These are phyloP conservation scores for Cystofilobasidium capitatum DNA, from an alignment of 768 basidiomycete genomes.

Conservation along the genomic window DNA sequence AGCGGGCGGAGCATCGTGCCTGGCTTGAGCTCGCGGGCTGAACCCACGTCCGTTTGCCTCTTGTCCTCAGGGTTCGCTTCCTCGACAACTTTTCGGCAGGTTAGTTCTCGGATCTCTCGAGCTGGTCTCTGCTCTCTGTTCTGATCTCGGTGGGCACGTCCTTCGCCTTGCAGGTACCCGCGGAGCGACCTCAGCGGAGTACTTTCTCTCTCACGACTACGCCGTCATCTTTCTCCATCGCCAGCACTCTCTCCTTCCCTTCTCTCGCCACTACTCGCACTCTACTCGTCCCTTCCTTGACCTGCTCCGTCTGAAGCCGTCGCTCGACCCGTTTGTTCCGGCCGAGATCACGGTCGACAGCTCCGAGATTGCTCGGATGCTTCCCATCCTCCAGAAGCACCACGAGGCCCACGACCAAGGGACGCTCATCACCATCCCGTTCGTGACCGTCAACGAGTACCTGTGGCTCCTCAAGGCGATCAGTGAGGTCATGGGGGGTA, in stretches of 20 bases:
- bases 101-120: slow-evolving; percentile 87
- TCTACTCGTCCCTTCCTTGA: slow-evolving; percentile 97
- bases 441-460: slow-evolving; percentile 93
- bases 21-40: slow-evolving; percentile 21
- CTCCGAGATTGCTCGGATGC: slow-evolving; percentile 55
- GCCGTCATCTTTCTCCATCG: slow-evolving; percentile 98
- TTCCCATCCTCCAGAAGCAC: slow-evolving; percentile 66
- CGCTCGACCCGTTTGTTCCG: neutral
- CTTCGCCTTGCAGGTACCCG: slow-evolving; percentile 60
- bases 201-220: slow-evolving; percentile 79
- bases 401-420: slow-evolving; percentile 66
- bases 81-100: slow-evolving; percentile 98
- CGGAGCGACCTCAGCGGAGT: slow-evolving; percentile 95
- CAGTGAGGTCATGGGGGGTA: slow-evolving; percentile 57
- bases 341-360: slow-evolving; percentile 57
- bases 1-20: neutral
- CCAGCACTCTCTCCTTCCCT: slow-evolving; percentile 94
- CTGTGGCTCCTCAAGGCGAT: slow-evolving; percentile 79
- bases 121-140: slow-evolving; percentile 53
- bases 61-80: slow-evolving; percentile 69
- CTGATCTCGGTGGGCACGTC: neutral
- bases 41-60: slow-evolving; percentile 31
- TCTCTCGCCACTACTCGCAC: slow-evolving; percentile 95
- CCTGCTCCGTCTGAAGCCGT: slow-evolving; percentile 59
- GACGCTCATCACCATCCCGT: slow-evolving; percentile 72